Evolutionary conservation across 345 rosid species (phyloP), one percentile per base, ranked within the genome.

Genomic region (Hibiscus trionum): DNA sequence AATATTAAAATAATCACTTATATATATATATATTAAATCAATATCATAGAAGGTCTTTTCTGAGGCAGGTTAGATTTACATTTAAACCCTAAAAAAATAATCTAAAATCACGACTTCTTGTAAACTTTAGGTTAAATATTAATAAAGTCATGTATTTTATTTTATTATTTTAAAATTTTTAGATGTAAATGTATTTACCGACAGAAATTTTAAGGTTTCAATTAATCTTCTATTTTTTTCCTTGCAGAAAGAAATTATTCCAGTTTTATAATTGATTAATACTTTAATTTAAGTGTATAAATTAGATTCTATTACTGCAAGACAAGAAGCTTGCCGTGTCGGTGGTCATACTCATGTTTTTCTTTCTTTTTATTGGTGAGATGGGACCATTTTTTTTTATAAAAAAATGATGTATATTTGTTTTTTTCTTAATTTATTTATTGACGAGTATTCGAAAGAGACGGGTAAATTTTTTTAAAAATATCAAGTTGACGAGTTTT

Each of bases 301-400:
- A 49, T 8, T 49, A 68, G 59, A 68, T 68, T 50, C 35, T 27
- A 2, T 3, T 29, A 31, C 57, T 14, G 21, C 37, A 27, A 33
- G 59, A 63, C 49, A 29, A 61, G 1, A 12, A 75, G 11, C 14
- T 39, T 42, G 74, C 70, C 67, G 79, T 59, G 79, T 67, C 80
- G 80, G 70, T 72, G 73, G 59, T 67, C 76, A 19, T 7, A 10
- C 5, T 9, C 31, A 33, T 35, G 11, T 53, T 11, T 12, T 49
- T 26, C 19, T 2, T 50, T 27, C 24, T 9, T n/a, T 21, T 9
- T 8, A 52, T 10, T 11, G 59, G 66, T 73, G 80, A 61, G 77
- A 66, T 77, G 76, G 73, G n/a, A 35, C 4, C 3, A 21, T 2
- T 1, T 24, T 57, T 24, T 14, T 27, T 62, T 35, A 16, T 1